Base-by-base conservation (phyloP, 2,329 filamentous ascomycete genomes). In the Ascochyta viciae-villosae region DNA sequence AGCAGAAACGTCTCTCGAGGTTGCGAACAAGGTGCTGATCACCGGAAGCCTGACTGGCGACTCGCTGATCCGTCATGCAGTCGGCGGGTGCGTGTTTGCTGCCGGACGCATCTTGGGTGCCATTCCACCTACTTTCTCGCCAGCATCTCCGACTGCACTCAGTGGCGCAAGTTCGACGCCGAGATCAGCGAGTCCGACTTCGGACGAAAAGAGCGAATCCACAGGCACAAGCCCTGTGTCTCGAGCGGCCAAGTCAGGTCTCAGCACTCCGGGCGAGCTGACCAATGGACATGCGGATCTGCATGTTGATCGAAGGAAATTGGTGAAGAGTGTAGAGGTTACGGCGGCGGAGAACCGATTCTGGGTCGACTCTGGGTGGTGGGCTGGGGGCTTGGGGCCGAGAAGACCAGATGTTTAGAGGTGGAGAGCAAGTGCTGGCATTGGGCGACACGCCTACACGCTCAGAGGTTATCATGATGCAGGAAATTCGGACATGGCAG, bases 31-130 rank as follows among this genome's bases (percentile, higher is more conserved):
- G 39, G 76, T 87, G 27, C 86, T 85, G 66, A 79, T 84, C 39
- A 82, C 83, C 34, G 85, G 85, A 10, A 86, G 84, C 60, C 64
- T 87, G 45, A 85, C 84, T 0, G 85, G 85, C 4, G 85, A 87
- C 66, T 85, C 84, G 3, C 74, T 87, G 3, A 82, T 87, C 24
- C 77, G 85, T 1, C 85, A 86, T 63, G 83, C 83, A 8, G 83
- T 85, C 26, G 85, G 85, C 3, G 82, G 84, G 5, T 86, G 85
- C 61, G 80, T 83, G 7, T 83, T 83, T 63, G 78, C 82, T 4
- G 85, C 84, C 4, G 81, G 83, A 4, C 81, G 78, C 57, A 78
- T 87, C 19, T 38, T 72, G 15, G 63, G 63, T 24, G 54, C 44
- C 9, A 69, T 73, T n/a, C 61, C 68, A 1, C 58, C 65, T 12